These are phyloP conservation scores for Aspergillus spinulosporus DNA, from an alignment of 2,329 filamentous ascomycete species.

Conservation along the genomic window DNA sequence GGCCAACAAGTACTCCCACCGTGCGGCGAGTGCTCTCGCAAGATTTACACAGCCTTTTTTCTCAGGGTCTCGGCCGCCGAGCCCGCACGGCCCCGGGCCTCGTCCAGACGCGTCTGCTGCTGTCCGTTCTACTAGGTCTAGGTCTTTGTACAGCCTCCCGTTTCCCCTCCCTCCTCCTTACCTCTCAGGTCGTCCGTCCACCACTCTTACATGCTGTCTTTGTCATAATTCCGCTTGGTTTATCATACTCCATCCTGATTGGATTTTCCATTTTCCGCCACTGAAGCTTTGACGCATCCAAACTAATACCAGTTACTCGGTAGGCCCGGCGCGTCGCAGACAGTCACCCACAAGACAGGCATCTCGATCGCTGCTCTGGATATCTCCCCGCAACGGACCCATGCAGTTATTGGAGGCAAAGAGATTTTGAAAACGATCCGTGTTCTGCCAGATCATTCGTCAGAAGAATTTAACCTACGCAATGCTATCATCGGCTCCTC, in stretches of 20 bases:
- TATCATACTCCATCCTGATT: neutral
- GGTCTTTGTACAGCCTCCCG: constrained; percentile 41
- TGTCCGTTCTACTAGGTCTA: constrained; percentile 37
- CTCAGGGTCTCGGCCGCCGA: constrained; percentile 55
- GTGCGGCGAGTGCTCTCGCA: constrained; percentile 50
- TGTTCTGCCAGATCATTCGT: constrained; percentile 57
- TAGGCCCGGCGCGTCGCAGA: constrained; percentile 53
- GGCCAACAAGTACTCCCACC: constrained; percentile 41
- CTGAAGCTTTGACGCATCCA: constrained; percentile 10
- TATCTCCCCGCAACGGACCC: constrained; percentile 62
- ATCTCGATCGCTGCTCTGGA: constrained; percentile 64
- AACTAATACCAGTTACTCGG: constrained; percentile 23
- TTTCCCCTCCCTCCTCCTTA: constrained; percentile 22
- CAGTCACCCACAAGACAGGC: constrained; percentile 63
- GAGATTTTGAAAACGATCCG: constrained; percentile 67
- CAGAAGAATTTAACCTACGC: constrained; percentile 65
- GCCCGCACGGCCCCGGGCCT: constrained; percentile 47
- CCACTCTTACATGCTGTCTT: neutral
- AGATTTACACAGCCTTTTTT: constrained; percentile 57
- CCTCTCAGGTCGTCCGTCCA: constrained; percentile 7
- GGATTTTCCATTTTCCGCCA: neutral
- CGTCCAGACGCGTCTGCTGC: constrained; percentile 30
- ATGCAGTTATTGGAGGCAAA: constrained; percentile 64
- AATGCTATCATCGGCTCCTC: constrained; percentile 60
- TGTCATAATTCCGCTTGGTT: neutral